Conservation (phyloP, 805 yeast genomes). For the Candida montana region DNA sequence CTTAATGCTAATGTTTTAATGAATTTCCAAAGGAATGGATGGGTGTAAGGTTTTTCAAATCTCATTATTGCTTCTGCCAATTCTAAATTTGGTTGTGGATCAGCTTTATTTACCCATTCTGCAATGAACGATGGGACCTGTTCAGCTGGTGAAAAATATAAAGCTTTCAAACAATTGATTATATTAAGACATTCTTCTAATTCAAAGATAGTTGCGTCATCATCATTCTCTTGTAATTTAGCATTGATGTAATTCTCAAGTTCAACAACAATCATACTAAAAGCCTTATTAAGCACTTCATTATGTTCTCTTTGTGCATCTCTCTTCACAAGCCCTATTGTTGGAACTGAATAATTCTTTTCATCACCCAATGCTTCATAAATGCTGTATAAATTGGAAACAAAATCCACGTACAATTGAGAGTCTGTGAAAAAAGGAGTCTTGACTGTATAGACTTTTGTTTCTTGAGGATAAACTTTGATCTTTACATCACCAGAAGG, state of each 20-base stretch:
- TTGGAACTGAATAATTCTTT: slow-evolving; percentile 34
- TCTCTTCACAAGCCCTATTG: slow-evolving; percentile 34
- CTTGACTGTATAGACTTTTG: slow-evolving; percentile 37
- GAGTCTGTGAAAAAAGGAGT: slow-evolving; percentile 37
- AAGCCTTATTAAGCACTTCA: slow-evolving; percentile 31
- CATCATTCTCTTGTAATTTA: slow-evolving; percentile 27
- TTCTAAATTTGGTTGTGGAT: slow-evolving; percentile 56
- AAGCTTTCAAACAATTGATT: slow-evolving; percentile 52
- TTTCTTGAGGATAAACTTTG: slow-evolving; percentile 33
- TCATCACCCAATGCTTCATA: slow-evolving; percentile 47
- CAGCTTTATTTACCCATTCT: slow-evolving; percentile 67
- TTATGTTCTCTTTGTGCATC: slow-evolving; percentile 31
- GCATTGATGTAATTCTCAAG: slow-evolving; percentile 29
- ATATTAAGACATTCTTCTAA: slow-evolving; percentile 45
- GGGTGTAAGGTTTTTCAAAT: slow-evolving; percentile 41
- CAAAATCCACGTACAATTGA: slow-evolving; percentile 39
- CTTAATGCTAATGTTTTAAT: slow-evolving; percentile 51
- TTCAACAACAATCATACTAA: slow-evolving; percentile 29
- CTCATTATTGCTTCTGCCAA: slow-evolving; percentile 40
- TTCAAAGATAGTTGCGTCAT: slow-evolving; percentile 28
- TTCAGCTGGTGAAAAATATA: slow-evolving; percentile 35
- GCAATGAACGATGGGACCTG: slow-evolving; percentile 37
- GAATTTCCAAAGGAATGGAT: slow-evolving; percentile 57
- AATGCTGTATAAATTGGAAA: slow-evolving; percentile 45
- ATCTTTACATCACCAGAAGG: slow-evolving; percentile 22